Evolutionary conservation across 331 rosid species (phyloP).

Genomic region (Phaseolus coccineus): DNA sequence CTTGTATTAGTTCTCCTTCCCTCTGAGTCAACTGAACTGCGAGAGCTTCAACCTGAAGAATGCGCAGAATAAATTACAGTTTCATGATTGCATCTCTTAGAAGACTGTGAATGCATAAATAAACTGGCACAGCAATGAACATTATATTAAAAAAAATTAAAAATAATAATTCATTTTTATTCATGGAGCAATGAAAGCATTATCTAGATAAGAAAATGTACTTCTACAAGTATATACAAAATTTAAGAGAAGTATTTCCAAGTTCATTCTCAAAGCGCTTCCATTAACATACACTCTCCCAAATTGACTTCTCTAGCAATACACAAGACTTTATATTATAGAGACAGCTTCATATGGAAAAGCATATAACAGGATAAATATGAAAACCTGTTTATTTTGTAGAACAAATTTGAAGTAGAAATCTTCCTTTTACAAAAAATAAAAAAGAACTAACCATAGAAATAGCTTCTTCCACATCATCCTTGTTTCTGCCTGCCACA

Average conservation of each 20-base stretch:
- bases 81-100: neutral
- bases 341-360: neutral
- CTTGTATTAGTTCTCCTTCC: slow-evolving; percentile 96
- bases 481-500: slow-evolving; percentile 91
- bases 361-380: neutral
- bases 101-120: slow-evolving; percentile 27
- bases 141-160: neutral
- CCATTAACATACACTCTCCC: neutral
- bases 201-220: neutral
- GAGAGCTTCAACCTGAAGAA: slow-evolving; percentile 90
- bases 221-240: slow-evolving; percentile 6
- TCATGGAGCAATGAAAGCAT: slow-evolving; percentile 4
- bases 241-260: neutral
- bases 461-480: slow-evolving; percentile 95
- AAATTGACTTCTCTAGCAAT: neutral
- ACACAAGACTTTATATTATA: neutral
- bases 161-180: neutral
- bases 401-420: slow-evolving; percentile 17
- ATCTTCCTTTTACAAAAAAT: neutral
- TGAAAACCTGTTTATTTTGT: slow-evolving; percentile 13
- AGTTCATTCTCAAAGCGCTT: slow-evolving; percentile 28
- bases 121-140: neutral
- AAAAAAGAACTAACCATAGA: slow-evolving; percentile 77
- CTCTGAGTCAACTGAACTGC: slow-evolving; percentile 95
- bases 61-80: slow-evolving; percentile 30